Evolutionary conservation across 2,329 filamentous ascomycete species (phyloP).

Genomic region (Thelonectria blattea): DNA sequence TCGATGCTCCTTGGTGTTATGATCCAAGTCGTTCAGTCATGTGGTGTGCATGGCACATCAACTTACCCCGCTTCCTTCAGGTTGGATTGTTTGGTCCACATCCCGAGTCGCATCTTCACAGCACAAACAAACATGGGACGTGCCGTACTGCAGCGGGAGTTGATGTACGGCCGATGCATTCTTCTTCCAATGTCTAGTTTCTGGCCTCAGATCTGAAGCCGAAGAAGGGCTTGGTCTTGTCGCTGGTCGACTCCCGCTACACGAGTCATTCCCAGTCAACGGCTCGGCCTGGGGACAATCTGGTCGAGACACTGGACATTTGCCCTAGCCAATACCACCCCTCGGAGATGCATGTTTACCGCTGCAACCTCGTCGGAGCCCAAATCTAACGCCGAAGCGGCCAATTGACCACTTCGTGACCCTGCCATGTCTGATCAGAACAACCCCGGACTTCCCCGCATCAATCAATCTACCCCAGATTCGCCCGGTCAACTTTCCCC

Average conservation of each 20-base stretch:
- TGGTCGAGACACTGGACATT: too few relatives aligned
- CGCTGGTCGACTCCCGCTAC: too few relatives aligned
- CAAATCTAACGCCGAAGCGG: slow-evolving; percentile 28
- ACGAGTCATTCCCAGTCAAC: too few relatives aligned
- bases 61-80: neutral
- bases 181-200: too few relatives aligned
- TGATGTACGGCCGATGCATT: too few relatives aligned
- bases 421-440: slow-evolving; percentile 24
- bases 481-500: slow-evolving; percentile 21
- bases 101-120: neutral
- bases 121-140: too few relatives aligned
- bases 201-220: too few relatives aligned
- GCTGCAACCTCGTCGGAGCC: slow-evolving; percentile 15
- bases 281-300: too few relatives aligned
- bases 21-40: neutral
- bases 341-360: neutral
- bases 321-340: neutral
- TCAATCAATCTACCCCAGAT: slow-evolving; percentile 20
- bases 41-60: neutral
- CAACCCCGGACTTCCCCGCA: slow-evolving; percentile 21
- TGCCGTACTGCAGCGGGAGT: too few relatives aligned
- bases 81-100: neutral
- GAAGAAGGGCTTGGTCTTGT: too few relatives aligned
- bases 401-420: slow-evolving; percentile 7
- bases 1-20: neutral